phyloP scores from a whole-genome alignment of 345 rosid species.

The Eucalyptus sp. region DNA sequence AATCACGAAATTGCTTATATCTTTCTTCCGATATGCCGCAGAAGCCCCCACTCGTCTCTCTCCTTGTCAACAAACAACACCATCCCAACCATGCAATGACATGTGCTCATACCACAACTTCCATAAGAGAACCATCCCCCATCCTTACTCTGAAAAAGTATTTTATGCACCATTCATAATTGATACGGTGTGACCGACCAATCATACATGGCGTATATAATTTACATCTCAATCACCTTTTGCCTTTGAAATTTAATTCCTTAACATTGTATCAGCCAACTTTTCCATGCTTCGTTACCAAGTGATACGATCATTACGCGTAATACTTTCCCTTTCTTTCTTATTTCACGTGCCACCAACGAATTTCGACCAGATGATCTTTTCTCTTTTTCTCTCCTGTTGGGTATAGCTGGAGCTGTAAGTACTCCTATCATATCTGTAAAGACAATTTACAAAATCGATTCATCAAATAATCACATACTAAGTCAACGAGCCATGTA shows the following conservation, averaged over 20 bases:
- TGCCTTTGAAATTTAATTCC: neutral
- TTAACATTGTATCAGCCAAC: neutral
- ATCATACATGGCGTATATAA: neutral
- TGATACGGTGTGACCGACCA: neutral
- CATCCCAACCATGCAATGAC: neutral
- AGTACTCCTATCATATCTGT: neutral
- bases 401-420: neutral
- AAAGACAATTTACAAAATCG: neutral
- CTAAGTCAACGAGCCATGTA: neutral
- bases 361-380: accelerated
- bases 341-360: neutral
- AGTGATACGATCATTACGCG: neutral
- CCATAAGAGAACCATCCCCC: neutral
- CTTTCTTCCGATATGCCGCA: accelerated
- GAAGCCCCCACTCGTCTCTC: neutral
- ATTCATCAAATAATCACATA: neutral
- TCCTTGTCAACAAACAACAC: neutral
- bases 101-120: neutral
- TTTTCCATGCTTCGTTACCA: accelerated
- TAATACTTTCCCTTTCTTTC: neutral
- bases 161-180: neutral
- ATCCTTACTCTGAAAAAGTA: neutral
- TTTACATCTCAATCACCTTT: neutral
- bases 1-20: neutral
- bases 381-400: neutral